Evolutionary conservation across 768 basidiomycete species (phyloP).

Genomic region (Hericium erinaceus): DNA sequence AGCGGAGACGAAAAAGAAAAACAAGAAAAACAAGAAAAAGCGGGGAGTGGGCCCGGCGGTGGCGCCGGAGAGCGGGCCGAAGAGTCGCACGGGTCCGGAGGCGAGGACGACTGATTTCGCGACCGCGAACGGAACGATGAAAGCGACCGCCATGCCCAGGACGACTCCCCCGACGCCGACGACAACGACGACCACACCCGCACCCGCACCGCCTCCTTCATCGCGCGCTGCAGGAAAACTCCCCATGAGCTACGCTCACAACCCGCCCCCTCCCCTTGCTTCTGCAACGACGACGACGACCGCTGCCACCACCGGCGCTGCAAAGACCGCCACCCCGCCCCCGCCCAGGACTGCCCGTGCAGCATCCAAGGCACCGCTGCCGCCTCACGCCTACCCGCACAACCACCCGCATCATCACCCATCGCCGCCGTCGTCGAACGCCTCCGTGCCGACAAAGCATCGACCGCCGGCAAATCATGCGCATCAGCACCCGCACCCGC

Average conservation of each 20-base stretch:
- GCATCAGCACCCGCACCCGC: constrained; percentile 1
- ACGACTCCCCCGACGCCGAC: not conserved
- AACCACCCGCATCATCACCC: constrained; percentile 48
- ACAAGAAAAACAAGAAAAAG: constrained; percentile 28
- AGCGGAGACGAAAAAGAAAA: constrained; percentile 42
- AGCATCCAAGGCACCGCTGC: constrained; percentile 47
- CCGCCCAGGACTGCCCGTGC: constrained; percentile 27
- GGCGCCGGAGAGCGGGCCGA: constrained; percentile 21
- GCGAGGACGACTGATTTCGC: not conserved
- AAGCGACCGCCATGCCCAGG: constrained; percentile 16
- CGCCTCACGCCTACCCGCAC: constrained; percentile 39
- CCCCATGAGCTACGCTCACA: constrained; percentile 66
- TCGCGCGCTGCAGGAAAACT: constrained; percentile 89
- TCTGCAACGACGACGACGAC: constrained; percentile 15
- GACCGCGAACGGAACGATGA: constrained; percentile 13
- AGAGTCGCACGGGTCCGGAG: constrained; percentile 11
- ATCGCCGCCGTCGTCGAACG: constrained; percentile 36
- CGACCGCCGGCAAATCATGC: constrained; percentile 23
- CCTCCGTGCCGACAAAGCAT: constrained; percentile 28
- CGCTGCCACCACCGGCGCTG: not conserved
- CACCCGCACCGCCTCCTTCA: constrained; percentile 48
- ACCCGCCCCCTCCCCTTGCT: constrained; percentile 21
- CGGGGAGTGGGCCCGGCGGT: not conserved
- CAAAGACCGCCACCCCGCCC: constrained; percentile 19
- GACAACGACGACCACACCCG: constrained; percentile 6